Evolutionary conservation across 257 asterid species (phyloP), one percentile per base, ranked within the genome.

Genomic region (Striga asiatica): DNA sequence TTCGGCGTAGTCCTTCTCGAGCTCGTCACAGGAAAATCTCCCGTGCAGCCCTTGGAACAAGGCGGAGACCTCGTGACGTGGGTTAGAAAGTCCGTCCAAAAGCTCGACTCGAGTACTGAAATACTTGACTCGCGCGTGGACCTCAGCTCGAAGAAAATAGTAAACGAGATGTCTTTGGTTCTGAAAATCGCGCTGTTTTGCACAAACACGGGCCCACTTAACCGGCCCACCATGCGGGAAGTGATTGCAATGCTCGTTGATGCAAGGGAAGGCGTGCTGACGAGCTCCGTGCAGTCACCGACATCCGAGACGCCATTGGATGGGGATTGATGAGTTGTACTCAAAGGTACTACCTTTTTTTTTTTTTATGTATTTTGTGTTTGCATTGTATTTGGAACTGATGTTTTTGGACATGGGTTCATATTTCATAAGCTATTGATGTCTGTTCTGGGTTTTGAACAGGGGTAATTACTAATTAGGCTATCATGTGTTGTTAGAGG

Each of bases 111-210:
- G 47, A 57, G 53, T 5, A 64, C 81, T 42, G 78, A 81, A 9
- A 67, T 84, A 46, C 77, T 72, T 14, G 97, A 88, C 66, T 81
- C 68, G 45, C 76, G 93, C 9, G 71, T 88, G 3, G 91, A 80
- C 71, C 78, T 76, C 17, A 71, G 72, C 32, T 50, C 61, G 9
- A 74, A 67, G 60, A 73, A 78, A 72, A 81, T 79, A 2, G 43
- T 64, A 0, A 69, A 77, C 13, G 97, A 88, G 82, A 82, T 88
- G 86, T 75, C 83, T 50, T 70, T 88, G 12, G 84, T 88, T 47
- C 91, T 88, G 20, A 88, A 82, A 68, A 88, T 84, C 42, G 97
- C 93, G 12, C 43, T 88, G 66, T 84, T 88, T 43, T 88, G 97
- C 51, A 84, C 97, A 19, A 88, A 74, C 67, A 64, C 82, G 9